These are phyloP conservation scores for Rhipidocladum racemiflorum DNA, from an alignment of 176 grass and related monocot genomes.

Conservation along the genomic window DNA sequence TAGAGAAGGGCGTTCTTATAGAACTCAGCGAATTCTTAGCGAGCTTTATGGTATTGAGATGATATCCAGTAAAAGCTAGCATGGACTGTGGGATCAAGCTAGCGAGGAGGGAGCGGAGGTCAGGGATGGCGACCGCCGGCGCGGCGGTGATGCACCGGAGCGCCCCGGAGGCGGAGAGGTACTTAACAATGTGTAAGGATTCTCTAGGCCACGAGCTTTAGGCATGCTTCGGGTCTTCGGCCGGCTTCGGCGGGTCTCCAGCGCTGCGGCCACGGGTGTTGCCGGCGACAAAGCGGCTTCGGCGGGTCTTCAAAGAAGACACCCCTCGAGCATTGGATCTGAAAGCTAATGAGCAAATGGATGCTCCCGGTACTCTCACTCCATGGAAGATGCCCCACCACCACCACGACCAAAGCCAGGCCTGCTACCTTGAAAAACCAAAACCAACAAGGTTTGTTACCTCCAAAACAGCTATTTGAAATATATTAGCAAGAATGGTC, in stretches of 20 bases:
- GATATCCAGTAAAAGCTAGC: slow-evolving; percentile 88
- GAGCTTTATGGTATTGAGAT: slow-evolving; percentile 74
- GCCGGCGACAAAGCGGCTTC: too few species aligned
- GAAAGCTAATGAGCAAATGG: background rate
- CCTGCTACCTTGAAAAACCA: slow-evolving; percentile 53
- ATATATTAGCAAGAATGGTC: background rate
- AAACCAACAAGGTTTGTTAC: background rate
- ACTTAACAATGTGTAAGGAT: too few species aligned
- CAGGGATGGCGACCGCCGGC: too few species aligned
- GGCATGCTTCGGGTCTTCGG: too few species aligned
- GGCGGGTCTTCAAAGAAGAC: slow-evolving; percentile 12
- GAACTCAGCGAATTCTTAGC: slow-evolving; percentile 83
- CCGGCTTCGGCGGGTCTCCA: too few species aligned
- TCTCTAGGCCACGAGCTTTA: too few species aligned
- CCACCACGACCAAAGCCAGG: slow-evolving; percentile 81
- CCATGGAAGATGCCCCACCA: slow-evolving; percentile 52
- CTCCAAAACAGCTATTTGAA: background rate
- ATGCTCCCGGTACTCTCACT: slow-evolving; percentile 26
- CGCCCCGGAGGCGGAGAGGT: too few species aligned
- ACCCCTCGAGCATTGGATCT: background rate
- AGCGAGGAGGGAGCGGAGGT: too few species aligned
- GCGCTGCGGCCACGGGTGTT: too few species aligned
- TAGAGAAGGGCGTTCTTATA: slow-evolving; percentile 89
- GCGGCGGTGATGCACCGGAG: too few species aligned
- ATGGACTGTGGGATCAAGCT: slow-evolving; percentile 81